Evolutionary conservation across 805 yeast species (phyloP), one percentile per base, ranked within the genome.

Genomic region (Schizosaccharomyces octosporus): DNA sequence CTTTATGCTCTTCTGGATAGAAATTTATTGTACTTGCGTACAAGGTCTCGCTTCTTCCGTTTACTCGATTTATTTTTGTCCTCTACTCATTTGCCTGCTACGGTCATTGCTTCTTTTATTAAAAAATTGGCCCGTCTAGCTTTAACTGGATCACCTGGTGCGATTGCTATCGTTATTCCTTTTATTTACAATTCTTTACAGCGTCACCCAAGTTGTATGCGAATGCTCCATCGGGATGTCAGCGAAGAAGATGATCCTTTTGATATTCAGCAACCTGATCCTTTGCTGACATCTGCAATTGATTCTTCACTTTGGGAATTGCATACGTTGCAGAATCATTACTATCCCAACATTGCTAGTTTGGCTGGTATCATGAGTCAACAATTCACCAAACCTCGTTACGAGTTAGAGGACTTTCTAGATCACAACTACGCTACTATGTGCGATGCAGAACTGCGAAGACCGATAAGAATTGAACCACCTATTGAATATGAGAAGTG

Each of bases 281-380:
- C 98, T 2, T 76, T 84, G 62, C 74, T 78, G 63, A 84, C 96
- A 0, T 75, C 80, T 42, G 97, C 97, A 3, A 74, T 89, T 43
- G 82, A 79, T 6, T 85, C 95, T 0, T 89, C 97, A 0, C 72
- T 89, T 59, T 93, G 98, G 98, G 98, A 93, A 71, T 69, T 90
- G 62, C 86, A 85, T 63, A 77, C 95, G 0, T 72, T 85, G 62
- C 80, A 83, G 74, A 72, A 79, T 13, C 98, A 93, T 70, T 90
- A 88, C 69, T 97, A 93, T 72, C 97, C 97, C 17, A 93, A 93
- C 67, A 87, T 93, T 13, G 90, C 96, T 1, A 84, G 96, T 0
- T 75, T 93, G 66, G 96, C 96, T 19, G 83, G 81, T 69, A 85
- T 93, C 39, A 85, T 86, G 69, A 78, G 82, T 21, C 96, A 93